Conservation (phyloP, 2,329 filamentous ascomycete genomes). For the Aspergillus felis region DNA sequence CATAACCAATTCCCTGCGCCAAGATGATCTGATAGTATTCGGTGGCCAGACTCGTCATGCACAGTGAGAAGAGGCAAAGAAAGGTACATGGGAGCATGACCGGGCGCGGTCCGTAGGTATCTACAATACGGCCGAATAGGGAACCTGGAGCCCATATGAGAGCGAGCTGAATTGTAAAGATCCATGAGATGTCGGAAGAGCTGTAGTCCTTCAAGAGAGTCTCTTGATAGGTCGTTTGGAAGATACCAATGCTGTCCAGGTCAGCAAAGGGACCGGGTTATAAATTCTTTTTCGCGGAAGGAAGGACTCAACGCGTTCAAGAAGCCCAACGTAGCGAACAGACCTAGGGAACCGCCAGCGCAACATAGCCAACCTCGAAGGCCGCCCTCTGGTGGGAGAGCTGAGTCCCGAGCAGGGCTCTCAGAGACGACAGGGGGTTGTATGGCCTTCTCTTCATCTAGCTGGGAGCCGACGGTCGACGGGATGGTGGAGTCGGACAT, state of each 20-base stretch:
- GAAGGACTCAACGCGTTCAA: conserved; percentile 9
- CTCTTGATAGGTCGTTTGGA: conserved; percentile 44
- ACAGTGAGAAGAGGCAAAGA: conserved; percentile 11
- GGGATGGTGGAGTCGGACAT: no score
- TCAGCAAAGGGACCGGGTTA: conserved; percentile 19
- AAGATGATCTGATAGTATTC: conserved; percentile 16
- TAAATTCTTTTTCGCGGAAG: not conserved
- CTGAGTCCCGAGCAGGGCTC: no score
- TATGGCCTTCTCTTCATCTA: no score
- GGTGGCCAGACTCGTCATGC: conserved; percentile 13
- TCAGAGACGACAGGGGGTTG: no score
- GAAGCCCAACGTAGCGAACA: conserved; percentile 28
- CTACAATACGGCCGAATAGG: conserved; percentile 13
- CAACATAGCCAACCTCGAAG: conserved; percentile 31
- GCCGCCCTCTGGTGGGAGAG: conserved; percentile 29
- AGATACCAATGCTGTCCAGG: conserved; percentile 35
- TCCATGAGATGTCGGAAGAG: conserved; percentile 44
- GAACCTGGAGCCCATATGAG: conserved; percentile 32
- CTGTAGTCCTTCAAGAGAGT: conserved; percentile 39
- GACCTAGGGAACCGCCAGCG: conserved; percentile 25
- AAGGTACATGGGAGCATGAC: conserved; percentile 12
- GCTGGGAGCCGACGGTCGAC: no score
- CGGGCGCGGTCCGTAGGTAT: conserved; percentile 10
- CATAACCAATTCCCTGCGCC: conserved; percentile 13
- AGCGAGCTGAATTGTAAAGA: conserved; percentile 43